Percentiles rank a stretch among this genome's conserved stretches.
Evolutionary conservation across 2,329 filamentous ascomycete species (phyloP).

Genomic region (Endoconidiophora laricicola): DNA sequence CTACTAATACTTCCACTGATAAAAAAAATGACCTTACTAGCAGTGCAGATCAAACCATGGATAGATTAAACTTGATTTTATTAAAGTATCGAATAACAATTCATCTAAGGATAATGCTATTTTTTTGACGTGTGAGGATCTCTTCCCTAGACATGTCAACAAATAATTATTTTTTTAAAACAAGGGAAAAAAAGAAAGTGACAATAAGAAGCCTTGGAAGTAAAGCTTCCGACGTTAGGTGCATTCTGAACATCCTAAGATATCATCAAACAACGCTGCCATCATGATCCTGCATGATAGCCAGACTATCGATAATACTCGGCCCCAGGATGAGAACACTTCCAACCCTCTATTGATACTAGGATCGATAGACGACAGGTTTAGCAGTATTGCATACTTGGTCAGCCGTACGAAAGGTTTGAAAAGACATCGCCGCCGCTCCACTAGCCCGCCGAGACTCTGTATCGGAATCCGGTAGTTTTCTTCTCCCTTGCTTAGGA

Average conservation of each 20-base stretch:
- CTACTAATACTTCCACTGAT: no score
- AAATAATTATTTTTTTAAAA: not conserved
- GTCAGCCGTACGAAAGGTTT: slow-evolving; percentile 2
- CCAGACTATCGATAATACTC: slow-evolving; percentile 6
- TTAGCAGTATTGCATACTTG: not conserved
- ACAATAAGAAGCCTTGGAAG: not conserved
- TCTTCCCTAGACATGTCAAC: not conserved
- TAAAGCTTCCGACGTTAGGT: not conserved
- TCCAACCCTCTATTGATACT: not conserved
- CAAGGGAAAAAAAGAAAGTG: not conserved
- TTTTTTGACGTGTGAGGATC: no score
- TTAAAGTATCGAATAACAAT: no score
- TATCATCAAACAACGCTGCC: not conserved
- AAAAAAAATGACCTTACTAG: no score
- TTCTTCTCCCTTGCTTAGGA: not conserved
- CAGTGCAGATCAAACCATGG: no score
- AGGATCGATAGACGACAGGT: not conserved
- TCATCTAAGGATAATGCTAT: no score
- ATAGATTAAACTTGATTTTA: no score
- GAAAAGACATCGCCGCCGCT: slow-evolving; percentile 1
- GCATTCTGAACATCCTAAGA: not conserved
- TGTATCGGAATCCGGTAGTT: slow-evolving; percentile 5
- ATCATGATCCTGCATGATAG: not conserved
- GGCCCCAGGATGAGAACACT: not conserved
- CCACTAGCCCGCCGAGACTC: slow-evolving; percentile 6